Evolutionary conservation across 73 alveolate species (phyloP).

Genomic region (Paramecium sexaurelia): DNA sequence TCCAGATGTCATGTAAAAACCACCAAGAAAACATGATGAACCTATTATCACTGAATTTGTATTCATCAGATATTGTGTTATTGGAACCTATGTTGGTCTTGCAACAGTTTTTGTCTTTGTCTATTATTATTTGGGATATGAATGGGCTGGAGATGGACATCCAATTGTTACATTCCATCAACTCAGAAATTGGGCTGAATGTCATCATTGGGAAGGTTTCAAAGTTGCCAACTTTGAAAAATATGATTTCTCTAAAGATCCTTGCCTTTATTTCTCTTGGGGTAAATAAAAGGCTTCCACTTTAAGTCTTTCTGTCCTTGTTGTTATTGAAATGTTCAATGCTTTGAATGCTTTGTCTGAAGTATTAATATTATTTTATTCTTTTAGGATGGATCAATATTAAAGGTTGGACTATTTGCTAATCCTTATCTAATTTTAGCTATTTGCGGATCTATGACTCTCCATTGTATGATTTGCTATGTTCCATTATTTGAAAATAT

Average conservation of each 20-base stretch:
- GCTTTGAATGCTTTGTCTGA: constrained; percentile 97
- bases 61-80: constrained; percentile 75
- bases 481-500: constrained; percentile 85
- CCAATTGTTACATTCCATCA: constrained; percentile 53
- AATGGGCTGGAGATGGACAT: constrained; percentile 71
- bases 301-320: constrained; percentile 87
- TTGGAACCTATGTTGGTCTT: constrained; percentile 93
- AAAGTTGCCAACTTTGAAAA: constrained; percentile 70
- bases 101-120: constrained; percentile 89
- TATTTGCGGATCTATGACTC: constrained; percentile 74
- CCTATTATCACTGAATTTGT: constrained; percentile 77
- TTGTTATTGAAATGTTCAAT: constrained; percentile 94
- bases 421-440: constrained; percentile 77
- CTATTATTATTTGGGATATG: constrained; percentile 76
- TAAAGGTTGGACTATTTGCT: constrained; percentile 74
- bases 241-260: constrained; percentile 77
- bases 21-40: constrained; percentile 91
- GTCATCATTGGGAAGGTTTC: constrained; percentile 82
- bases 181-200: constrained; percentile 72
- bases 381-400: constrained; percentile 76
- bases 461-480: constrained; percentile 87
- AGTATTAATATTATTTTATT: constrained; percentile 3
- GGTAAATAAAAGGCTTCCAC: constrained; percentile 95
- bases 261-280: constrained; percentile 93
- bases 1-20: constrained; percentile 90